phyloP scores from a whole-genome alignment of 2,329 filamentous ascomycete genomes.

The Ophiostoma piceae region DNA sequence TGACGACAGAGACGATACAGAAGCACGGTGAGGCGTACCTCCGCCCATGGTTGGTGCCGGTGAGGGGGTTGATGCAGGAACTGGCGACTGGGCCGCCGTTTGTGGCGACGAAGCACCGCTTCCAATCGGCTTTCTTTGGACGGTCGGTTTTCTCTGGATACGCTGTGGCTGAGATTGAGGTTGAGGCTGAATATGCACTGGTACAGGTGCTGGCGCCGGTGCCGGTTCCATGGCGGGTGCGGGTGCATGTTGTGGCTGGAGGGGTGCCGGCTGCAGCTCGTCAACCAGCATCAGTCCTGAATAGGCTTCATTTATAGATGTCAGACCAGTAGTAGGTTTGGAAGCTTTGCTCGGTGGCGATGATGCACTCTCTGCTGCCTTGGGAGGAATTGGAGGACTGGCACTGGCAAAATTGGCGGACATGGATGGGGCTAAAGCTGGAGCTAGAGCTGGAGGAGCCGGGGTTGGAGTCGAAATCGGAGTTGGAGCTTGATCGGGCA shows the following conservation, averaged over 20 bases:
- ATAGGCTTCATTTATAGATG: conserved; percentile 29
- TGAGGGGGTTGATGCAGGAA: not conserved
- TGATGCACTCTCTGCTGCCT: not conserved
- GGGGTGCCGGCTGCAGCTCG: conserved; percentile 13
- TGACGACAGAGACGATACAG: conserved; percentile 21
- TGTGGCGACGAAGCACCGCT: conserved; percentile 6
- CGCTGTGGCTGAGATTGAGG: conserved; percentile 4
- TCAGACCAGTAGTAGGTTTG: not conserved
- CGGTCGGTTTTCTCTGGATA: conserved; percentile 20
- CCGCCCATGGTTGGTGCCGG: not conserved
- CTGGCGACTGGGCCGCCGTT: conserved; percentile 11
- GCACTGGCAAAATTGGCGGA: conserved; percentile 13
- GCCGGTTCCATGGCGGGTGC: not conserved
- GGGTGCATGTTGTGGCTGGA: not conserved
- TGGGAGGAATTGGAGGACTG: not conserved
- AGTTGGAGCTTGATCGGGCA: not conserved
- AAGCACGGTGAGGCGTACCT: conserved; percentile 17
- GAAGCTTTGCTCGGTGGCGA: not conserved
- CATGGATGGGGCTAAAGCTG: not conserved
- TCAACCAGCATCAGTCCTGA: conserved; percentile 33
- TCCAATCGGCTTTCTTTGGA: conserved; percentile 17
- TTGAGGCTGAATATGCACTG: not conserved
- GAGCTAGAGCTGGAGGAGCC: not conserved
- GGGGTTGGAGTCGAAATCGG: not conserved
- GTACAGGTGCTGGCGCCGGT: not conserved